A percentile compares a stretch with the other conserved stretches of the same genome.
Evolutionary conservation across 352 stramenopile species (phyloP).

Genomic region (Pythium utonaiense): DNA sequence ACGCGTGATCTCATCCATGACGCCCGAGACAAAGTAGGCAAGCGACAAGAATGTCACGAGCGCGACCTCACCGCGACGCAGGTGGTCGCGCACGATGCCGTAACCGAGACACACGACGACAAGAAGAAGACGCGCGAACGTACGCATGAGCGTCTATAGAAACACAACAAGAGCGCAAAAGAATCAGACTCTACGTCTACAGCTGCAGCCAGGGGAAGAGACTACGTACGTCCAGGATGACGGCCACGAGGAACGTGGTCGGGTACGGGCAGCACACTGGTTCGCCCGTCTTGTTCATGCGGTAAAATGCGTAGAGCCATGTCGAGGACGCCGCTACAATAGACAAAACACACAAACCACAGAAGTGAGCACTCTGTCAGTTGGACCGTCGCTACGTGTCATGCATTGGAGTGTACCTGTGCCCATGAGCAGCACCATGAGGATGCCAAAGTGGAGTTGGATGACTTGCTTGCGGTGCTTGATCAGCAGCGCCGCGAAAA

Average conservation of each 20-base stretch:
- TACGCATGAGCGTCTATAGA: conserved; percentile 67
- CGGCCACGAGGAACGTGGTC: conserved; percentile 75
- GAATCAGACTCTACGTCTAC: too few relatives aligned
- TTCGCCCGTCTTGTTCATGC: conserved; percentile 87
- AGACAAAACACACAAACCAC: too few relatives aligned
- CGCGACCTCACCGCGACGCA: conserved; percentile 47
- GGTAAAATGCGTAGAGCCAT: conserved; percentile 85
- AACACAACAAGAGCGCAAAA: background rate
- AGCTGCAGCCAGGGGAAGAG: background rate
- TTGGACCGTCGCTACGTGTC: too few relatives aligned
- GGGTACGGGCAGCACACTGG: conserved; percentile 89
- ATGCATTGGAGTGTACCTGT: too few relatives aligned
- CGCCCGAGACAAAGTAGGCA: conserved; percentile 70
- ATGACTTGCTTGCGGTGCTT: conserved; percentile 70
- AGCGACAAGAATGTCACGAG: conserved; percentile 64
- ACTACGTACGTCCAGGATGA: conserved; percentile 76
- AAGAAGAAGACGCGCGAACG: conserved; percentile 79
- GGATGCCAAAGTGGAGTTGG: conserved; percentile 79
- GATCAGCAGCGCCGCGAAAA: conserved; percentile 72
- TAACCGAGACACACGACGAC: conserved; percentile 90
- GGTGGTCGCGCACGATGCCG: conserved; percentile 74
- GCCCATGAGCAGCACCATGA: conserved; percentile 76
- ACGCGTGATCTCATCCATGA: conserved; percentile 74
- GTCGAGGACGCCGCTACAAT: conserved; percentile 36
- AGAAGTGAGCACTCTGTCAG: too few relatives aligned